Evolutionary conservation across 371 early-diverging fungal species (phyloP).

Genomic region (Syncephalastrum sp.): DNA sequence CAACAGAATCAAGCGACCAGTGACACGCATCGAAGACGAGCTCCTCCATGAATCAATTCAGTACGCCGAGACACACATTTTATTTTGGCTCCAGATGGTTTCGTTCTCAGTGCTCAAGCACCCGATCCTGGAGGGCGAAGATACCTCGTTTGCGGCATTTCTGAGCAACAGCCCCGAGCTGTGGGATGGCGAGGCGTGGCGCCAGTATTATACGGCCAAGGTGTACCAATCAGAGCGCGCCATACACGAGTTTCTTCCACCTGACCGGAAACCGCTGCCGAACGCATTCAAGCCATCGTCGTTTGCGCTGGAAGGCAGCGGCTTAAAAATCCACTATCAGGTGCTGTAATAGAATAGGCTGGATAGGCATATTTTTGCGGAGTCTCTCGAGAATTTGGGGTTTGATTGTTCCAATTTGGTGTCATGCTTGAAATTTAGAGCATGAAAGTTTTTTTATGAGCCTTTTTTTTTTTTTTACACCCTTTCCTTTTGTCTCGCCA

Average conservation of each 20-base stretch:
- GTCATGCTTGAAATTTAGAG: too few species aligned
- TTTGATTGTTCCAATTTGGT: too few species aligned
- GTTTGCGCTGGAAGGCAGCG: slow-evolving; percentile 35
- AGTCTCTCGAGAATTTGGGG: too few species aligned
- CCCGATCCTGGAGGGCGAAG: slow-evolving; percentile 33
- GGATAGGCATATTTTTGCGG: too few species aligned
- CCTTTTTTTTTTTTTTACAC: too few species aligned
- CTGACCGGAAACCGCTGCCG: slow-evolving; percentile 38
- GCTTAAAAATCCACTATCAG: slow-evolving; percentile 36
- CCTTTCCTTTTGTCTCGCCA: too few species aligned
- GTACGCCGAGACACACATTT: slow-evolving; percentile 37
- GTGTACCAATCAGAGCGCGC: slow-evolving; percentile 31
- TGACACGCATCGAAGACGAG: slow-evolving; percentile 1
- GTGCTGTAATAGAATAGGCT: slow-evolving; percentile 14
- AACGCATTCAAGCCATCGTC: slow-evolving; percentile 46
- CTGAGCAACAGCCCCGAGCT: slow-evolving; percentile 21
- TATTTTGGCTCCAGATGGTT: slow-evolving; percentile 47
- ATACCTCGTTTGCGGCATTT: slow-evolving; percentile 28
- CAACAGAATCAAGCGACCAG: slow-evolving; percentile 1
- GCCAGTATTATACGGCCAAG: slow-evolving; percentile 30
- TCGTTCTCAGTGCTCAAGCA: slow-evolving; percentile 30
- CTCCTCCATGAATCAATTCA: slow-evolving; percentile 15
- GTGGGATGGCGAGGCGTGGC: slow-evolving; percentile 30
- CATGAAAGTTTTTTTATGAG: too few species aligned
- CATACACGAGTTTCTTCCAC: slow-evolving; percentile 29